Conservation (phyloP, 441 rosid genomes). For the Bocquillonia castaneifolia region DNA sequence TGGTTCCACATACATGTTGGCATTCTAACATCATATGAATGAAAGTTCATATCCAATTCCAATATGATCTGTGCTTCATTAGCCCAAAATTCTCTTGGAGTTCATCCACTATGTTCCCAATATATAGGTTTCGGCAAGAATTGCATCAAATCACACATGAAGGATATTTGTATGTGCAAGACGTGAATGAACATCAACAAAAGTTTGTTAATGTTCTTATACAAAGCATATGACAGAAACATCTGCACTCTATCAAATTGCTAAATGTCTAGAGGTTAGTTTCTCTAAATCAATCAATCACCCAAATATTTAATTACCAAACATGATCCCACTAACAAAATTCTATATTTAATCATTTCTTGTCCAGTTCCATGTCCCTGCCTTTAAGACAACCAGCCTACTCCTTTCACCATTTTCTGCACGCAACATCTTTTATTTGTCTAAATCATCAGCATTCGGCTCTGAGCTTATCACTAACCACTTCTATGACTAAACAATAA, state of each 20-base stretch:
- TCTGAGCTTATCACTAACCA: neutral
- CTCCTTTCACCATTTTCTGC: constrained; percentile 3
- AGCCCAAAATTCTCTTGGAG: too few relatives aligned
- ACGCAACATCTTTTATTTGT: neutral
- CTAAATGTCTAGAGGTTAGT: too few relatives aligned
- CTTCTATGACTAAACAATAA: neutral
- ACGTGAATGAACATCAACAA: neutral
- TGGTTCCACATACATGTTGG: too few relatives aligned
- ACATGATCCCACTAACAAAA: too few relatives aligned
- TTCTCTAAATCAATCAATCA: neutral
- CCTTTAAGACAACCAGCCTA: neutral
- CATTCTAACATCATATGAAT: too few relatives aligned
- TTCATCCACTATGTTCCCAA: too few relatives aligned
- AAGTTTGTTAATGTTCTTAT: neutral
- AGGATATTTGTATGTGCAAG: neutral
- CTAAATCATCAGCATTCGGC: neutral
- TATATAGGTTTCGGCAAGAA: too few relatives aligned
- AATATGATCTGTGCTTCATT: too few relatives aligned
- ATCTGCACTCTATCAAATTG: too few relatives aligned
- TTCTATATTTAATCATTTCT: neutral
- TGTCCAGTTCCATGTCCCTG: neutral
- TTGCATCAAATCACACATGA: too few relatives aligned
- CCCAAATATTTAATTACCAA: too few relatives aligned
- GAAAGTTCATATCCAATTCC: too few relatives aligned
- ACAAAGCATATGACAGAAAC: neutral